These are phyloP conservation scores for Penicillium cinerascens DNA, from an alignment of 495 filamentous ascomycete genomes.

Conservation along the genomic window DNA sequence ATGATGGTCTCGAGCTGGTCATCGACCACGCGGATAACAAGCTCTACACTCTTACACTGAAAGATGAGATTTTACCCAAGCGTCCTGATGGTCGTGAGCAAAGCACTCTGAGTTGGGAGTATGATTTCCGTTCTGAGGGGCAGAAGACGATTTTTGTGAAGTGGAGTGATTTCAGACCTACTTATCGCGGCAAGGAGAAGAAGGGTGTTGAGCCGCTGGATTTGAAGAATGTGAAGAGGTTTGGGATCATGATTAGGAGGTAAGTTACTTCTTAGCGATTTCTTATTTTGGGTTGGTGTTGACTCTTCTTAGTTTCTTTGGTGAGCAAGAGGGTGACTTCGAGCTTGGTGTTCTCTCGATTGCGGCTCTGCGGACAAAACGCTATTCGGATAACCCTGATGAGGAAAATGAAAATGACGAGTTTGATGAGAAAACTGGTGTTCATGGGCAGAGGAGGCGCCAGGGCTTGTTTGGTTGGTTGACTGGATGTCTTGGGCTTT, in stretches of 20 bases:
- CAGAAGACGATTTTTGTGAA: constrained; percentile 40
- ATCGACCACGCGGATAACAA: constrained; percentile 45
- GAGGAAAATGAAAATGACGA: constrained; percentile 2
- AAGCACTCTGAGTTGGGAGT: constrained; percentile 54
- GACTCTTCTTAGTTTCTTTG: constrained; percentile 60
- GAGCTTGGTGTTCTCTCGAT: constrained; percentile 54
- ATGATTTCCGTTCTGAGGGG: constrained; percentile 23
- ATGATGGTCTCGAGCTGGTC: constrained; percentile 51
- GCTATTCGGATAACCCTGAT: constrained; percentile 17
- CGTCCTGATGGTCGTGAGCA: constrained; percentile 60
- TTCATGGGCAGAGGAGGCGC: not conserved
- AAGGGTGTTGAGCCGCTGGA: constrained; percentile 55
- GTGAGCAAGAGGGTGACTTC: constrained; percentile 67
- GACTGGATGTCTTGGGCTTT: constrained; percentile 10
- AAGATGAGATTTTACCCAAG: constrained; percentile 57
- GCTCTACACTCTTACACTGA: constrained; percentile 68
- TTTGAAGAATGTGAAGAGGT: constrained; percentile 53
- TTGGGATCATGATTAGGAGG: constrained; percentile 79
- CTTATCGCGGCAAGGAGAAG: constrained; percentile 65
- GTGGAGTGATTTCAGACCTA: constrained; percentile 64
- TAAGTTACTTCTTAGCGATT: constrained; percentile 33
- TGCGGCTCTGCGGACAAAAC: constrained; percentile 30
- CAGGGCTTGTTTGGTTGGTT: constrained; percentile 15
- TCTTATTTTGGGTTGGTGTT: not conserved
- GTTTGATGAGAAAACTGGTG: constrained; percentile 12